Evolutionary conservation across 257 asterid genomes (phyloP).

Genomic region (Lycium barbarum): DNA sequence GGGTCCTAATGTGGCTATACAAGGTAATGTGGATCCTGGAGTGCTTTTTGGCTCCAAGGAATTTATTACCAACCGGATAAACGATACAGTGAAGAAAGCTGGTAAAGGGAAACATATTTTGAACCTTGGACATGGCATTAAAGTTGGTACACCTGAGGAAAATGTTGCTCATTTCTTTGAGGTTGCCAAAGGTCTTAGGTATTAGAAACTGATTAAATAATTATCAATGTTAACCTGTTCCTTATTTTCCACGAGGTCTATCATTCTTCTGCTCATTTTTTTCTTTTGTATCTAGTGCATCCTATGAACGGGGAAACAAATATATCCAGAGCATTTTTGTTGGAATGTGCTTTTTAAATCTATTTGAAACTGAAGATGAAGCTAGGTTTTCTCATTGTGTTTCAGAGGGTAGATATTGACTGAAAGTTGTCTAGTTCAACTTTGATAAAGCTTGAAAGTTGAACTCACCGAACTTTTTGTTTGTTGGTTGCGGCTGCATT

Average conservation of each 20-base stretch:
- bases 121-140: constrained; percentile 98
- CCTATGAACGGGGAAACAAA: constrained; percentile 1
- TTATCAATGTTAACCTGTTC: constrained; percentile 17
- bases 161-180: constrained; percentile 98
- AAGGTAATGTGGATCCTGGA: constrained; percentile 96
- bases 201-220: constrained; percentile 41
- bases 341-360: neutral
- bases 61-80: constrained; percentile 80
- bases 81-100: constrained; percentile 88
- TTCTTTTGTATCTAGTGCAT: constrained; percentile 29
- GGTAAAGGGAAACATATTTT: constrained; percentile 90
- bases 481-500: neutral
- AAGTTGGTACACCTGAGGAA: constrained; percentile 96
- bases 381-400: constrained; percentile 10
- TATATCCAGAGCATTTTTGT: neutral
- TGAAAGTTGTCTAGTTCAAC: neutral
- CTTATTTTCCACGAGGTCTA: constrained; percentile 32
- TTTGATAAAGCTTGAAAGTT: neutral
- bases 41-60: constrained; percentile 97
- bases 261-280: constrained; percentile 27
- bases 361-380: neutral
- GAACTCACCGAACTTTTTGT: neutral
- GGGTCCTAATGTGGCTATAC: constrained; percentile 84
- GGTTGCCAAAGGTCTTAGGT: constrained; percentile 90
- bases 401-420: neutral